phyloP scores from a whole-genome alignment of 2,329 filamentous ascomycete species.

The Stagonosporopsis tanaceti region DNA sequence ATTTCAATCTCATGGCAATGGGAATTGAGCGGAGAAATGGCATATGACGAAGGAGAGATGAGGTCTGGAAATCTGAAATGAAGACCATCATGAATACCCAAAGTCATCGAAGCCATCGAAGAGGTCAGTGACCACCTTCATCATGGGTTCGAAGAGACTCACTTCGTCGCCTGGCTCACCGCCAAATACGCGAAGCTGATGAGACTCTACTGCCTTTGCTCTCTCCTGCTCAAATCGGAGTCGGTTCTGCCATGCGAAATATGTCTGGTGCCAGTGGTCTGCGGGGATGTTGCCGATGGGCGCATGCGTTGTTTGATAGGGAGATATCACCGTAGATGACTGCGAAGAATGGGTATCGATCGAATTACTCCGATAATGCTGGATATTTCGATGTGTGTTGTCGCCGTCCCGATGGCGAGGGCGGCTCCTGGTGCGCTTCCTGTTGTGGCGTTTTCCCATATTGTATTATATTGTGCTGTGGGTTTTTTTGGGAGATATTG shows the following conservation, averaged over 20 bases:
- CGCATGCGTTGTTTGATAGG: slow-evolving; percentile 30
- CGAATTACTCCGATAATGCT: slow-evolving; percentile 42
- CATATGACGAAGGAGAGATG: slow-evolving; percentile 18
- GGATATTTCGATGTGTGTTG: slow-evolving; percentile 32
- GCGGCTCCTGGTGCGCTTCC: slow-evolving; percentile 54
- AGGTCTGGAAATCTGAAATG: slow-evolving; percentile 6
- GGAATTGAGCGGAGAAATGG: slow-evolving; percentile 20
- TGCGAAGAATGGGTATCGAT: slow-evolving; percentile 39
- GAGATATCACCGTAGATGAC: slow-evolving; percentile 30
- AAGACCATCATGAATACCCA: slow-evolving; percentile 48
- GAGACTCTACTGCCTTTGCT: slow-evolving; percentile 41
- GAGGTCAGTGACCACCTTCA: slow-evolving; percentile 56
- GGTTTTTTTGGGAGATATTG: slow-evolving; percentile 5
- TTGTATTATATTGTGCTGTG: background rate
- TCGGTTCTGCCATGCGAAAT: slow-evolving; percentile 49
- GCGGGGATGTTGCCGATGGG: slow-evolving; percentile 29
- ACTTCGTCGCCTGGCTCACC: slow-evolving; percentile 53
- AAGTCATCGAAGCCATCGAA: slow-evolving; percentile 57
- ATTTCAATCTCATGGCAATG: slow-evolving; percentile 9
- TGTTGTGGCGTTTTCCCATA: slow-evolving; percentile 55
- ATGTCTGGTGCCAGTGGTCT: slow-evolving; percentile 49
- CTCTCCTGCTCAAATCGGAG: slow-evolving; percentile 40
- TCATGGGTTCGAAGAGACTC: slow-evolving; percentile 54
- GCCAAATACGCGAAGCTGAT: slow-evolving; percentile 55
- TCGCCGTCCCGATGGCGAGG: slow-evolving; percentile 49